A percentile compares a stretch with the other conserved stretches of the same genome.
Evolutionary conservation across 140 eudicot genomes (phyloP).

Genomic region (Bidens hawaiensis): DNA sequence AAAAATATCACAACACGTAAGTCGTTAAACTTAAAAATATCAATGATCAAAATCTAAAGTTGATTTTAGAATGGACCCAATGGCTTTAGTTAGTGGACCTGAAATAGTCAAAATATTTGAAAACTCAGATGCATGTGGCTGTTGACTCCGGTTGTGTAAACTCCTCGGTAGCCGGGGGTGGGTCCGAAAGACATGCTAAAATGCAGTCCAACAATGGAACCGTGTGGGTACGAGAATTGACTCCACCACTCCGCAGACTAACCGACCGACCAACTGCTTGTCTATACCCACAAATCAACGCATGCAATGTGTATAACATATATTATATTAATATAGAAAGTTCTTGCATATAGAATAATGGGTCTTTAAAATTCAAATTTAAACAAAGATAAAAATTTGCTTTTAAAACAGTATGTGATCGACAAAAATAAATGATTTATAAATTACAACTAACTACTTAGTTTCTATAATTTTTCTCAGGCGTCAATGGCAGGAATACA

Average conservation of each 20-base stretch:
- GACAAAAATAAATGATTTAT: background rate
- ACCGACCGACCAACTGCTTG: background rate
- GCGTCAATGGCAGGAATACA: no score
- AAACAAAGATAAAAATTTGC: no score
- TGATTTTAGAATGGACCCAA: background rate
- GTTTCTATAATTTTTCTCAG: no score
- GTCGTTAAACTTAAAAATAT: no score
- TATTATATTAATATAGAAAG: background rate
- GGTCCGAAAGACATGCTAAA: conserved; percentile 7
- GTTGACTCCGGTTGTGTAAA: background rate
- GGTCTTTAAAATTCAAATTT: background rate
- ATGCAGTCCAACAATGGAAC: background rate
- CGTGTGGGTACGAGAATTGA: conserved; percentile 23
- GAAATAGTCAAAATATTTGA: background rate
- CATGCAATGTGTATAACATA: no score
- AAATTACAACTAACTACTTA: no score
- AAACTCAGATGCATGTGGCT: background rate
- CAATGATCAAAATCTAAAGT: no score
- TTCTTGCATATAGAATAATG: background rate
- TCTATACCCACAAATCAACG: background rate
- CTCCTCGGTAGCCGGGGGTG: background rate
- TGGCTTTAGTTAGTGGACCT: background rate
- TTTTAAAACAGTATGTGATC: background rate
- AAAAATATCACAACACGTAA: no score
- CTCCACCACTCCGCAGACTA: conserved; percentile 12